Evolutionary conservation across 441 rosid genomes (phyloP).

Genomic region (Iberis amara): DNA sequence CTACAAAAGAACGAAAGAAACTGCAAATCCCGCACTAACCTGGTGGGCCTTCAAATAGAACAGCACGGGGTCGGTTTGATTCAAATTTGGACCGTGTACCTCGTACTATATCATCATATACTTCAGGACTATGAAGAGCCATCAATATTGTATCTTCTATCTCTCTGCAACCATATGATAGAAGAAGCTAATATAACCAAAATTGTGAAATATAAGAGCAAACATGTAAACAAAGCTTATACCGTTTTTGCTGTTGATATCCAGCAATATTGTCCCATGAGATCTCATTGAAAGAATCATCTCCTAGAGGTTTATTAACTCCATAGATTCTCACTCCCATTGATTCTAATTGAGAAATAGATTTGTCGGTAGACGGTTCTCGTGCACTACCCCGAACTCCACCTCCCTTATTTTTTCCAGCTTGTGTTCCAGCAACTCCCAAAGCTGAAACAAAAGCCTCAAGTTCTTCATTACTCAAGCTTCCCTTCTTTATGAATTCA

Average conservation of each 20-base stretch:
- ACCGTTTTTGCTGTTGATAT: constrained; percentile 87
- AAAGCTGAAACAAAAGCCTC: constrained; percentile 81
- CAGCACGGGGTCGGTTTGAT: constrained; percentile 94
- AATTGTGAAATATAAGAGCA: background rate
- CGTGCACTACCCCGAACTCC: constrained; percentile 37
- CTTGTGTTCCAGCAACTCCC: constrained; percentile 54
- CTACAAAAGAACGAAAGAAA: background rate
- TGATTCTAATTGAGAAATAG: constrained; percentile 56
- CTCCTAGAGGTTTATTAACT: constrained; percentile 45
- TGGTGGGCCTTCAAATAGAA: constrained; percentile 98
- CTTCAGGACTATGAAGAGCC: constrained; percentile 84
- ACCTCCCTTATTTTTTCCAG: constrained; percentile 34
- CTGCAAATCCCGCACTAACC: constrained; percentile 36
- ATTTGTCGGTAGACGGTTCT: constrained; percentile 43
- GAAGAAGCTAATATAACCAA: constrained; percentile 11
- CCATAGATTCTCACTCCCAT: constrained; percentile 94
- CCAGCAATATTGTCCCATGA: constrained; percentile 95
- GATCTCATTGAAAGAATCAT: constrained; percentile 44
- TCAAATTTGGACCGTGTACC: constrained; percentile 79
- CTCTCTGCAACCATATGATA: constrained; percentile 46
- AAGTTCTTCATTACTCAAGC: constrained; percentile 64
- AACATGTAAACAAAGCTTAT: constrained; percentile 20
- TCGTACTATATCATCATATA: constrained; percentile 84
- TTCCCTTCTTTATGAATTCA: constrained; percentile 79
- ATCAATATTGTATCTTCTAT: constrained; percentile 84